A percentile compares a stretch with the other conserved stretches of the same genome.
Evolutionary conservation across 169 alveolate genomes (phyloP).

Genomic region (Plasmodium gaboni): DNA sequence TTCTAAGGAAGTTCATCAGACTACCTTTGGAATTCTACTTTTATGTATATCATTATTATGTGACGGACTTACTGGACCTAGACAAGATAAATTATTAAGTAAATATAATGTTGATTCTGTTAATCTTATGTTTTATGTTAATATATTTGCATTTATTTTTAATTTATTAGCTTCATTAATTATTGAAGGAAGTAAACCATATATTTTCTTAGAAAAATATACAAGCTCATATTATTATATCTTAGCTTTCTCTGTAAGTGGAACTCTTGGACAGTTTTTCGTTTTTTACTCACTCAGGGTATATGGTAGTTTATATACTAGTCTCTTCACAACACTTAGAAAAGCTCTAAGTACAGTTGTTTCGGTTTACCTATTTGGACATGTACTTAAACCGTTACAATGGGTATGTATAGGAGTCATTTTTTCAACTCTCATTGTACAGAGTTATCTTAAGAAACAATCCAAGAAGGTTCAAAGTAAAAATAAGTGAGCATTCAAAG

Average conservation of each 20-base stretch:
- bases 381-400: conserved; percentile 85
- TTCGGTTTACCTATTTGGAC: conserved; percentile 90
- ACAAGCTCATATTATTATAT: conserved; percentile 78
- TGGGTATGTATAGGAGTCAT: conserved; percentile 89
- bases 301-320: conserved; percentile 92
- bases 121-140: conserved; percentile 88
- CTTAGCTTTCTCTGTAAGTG: conserved; percentile 85
- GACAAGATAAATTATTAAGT: conserved; percentile 90
- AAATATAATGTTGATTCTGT: conserved; percentile 86
- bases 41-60: conserved; percentile 89
- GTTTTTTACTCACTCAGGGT: conserved; percentile 88
- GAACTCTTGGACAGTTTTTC: conserved; percentile 91
- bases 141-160: conserved; percentile 85
- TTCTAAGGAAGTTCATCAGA: conserved; percentile 78
- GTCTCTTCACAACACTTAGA: conserved; percentile 91
- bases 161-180: conserved; percentile 79
- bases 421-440: conserved; percentile 85
- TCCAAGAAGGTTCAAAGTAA: conserved; percentile 39
- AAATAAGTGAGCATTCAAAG: not conserved
- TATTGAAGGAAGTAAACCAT: conserved; percentile 89
- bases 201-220: conserved; percentile 76
- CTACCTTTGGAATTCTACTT: conserved; percentile 87
- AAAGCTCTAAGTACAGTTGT: conserved; percentile 90
- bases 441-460: conserved; percentile 81
- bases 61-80: conserved; percentile 93